Base-by-base conservation (phyloP, 108 stramenopile species). In the Pseudonitzschia delicatissima region DNA sequence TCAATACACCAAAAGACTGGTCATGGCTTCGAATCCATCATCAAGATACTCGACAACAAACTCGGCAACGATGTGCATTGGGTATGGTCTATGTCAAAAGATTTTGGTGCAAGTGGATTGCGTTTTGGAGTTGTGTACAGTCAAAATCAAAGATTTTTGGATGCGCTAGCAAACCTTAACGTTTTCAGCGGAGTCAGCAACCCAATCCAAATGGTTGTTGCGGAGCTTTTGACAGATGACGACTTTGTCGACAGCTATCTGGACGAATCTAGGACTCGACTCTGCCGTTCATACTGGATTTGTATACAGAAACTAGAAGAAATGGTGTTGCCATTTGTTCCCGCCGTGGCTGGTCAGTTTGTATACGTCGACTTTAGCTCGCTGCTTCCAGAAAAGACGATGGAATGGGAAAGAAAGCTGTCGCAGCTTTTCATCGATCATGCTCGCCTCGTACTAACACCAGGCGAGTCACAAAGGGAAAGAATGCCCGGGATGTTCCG, bases 1-100 rank as follows among this genome's bases (percentile, higher is more conserved):
- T 86, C 87, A 1, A 66, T 57, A 8, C 85, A 84, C 50, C 32
- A 66, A 20, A 66, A 61, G 21, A 39, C 36, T 15, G 55, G 40
- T n/a, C 34, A 47, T 28, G 50, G 36, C 5, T 91, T 95, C 58
- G 74, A 90, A 71, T 89, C 90, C 0, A 79, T 88, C 26, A 55
- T 91, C 34, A 58, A 64, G 40, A 72, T 78, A 21, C 62, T 90
- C 27, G 68, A 87, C 53, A 88, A 88, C 48, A 67, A 88, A n/a
- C 73, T 95, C 23, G 85, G 87, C 26, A 67, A 77, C 40, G 82
- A 95, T 51, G 87, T 96, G 9, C 96, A 97, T 67, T 72, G 91
- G 27, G 37, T 97, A 9, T 97, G 92, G 90, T 88, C 90, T 21
- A 60, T 97, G 28, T 91, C 89, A 12, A 97, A 97, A 77, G 96